These are phyloP conservation scores for Pseudozyma thailandica DNA, from an alignment of 1,284 basidiomycete species.

Conservation along the genomic window DNA sequence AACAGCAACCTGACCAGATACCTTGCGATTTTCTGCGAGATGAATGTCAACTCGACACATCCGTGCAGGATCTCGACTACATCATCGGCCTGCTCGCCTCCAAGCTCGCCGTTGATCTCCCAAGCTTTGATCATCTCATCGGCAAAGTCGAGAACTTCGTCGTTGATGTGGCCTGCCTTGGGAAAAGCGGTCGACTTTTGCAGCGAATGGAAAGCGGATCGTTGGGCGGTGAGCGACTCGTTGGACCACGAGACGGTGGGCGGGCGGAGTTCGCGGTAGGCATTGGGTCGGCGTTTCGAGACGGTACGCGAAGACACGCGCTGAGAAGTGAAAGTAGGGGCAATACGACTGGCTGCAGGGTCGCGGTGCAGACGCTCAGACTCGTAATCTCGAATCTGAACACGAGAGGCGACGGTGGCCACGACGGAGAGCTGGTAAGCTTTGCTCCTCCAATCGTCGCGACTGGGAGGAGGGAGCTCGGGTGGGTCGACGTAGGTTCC, in stretches of 20 bases:
- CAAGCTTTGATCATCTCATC: slow-evolving; percentile 84
- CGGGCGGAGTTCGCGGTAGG: slow-evolving; percentile 37
- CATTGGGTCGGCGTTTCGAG: slow-evolving; percentile 56
- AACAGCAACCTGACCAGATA: slow-evolving; percentile 59
- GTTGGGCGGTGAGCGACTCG: slow-evolving; percentile 55
- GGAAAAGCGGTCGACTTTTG: slow-evolving; percentile 78
- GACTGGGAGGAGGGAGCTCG: slow-evolving; percentile 30
- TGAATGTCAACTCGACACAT: slow-evolving; percentile 61
- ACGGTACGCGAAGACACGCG: slow-evolving; percentile 55
- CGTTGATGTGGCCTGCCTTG: slow-evolving; percentile 82
- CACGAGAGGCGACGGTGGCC: slow-evolving; percentile 52
- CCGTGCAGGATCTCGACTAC: slow-evolving; percentile 62
- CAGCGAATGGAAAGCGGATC: slow-evolving; percentile 47
- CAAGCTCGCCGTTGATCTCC: slow-evolving; percentile 71
- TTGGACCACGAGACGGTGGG: slow-evolving; percentile 58
- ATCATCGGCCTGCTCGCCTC: slow-evolving; percentile 62
- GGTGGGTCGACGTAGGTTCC: slow-evolving; percentile 49
- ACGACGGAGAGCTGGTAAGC: slow-evolving; percentile 58
- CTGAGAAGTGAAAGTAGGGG: slow-evolving; percentile 27
- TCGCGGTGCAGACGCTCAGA: slow-evolving; percentile 48
- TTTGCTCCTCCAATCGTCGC: slow-evolving; percentile 58
- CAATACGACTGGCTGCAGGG: slow-evolving; percentile 34
- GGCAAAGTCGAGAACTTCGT: slow-evolving; percentile 82
- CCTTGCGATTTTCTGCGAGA: slow-evolving; percentile 61
- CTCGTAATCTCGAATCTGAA: slow-evolving; percentile 59